Evolutionary conservation across 306 rosid genomes (phyloP).

Genomic region (Carpinus fangiana): DNA sequence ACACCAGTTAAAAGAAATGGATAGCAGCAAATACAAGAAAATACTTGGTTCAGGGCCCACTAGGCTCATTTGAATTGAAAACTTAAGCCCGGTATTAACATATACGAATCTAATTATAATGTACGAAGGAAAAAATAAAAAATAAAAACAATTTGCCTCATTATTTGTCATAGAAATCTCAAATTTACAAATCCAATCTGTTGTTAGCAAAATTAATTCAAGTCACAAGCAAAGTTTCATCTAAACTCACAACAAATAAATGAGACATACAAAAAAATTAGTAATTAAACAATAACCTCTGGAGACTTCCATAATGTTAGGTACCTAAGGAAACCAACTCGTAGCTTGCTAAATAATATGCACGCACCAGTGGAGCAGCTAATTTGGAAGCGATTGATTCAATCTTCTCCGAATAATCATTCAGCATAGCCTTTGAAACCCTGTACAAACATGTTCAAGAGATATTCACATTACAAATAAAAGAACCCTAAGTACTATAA

Average conservation of each 20-base stretch:
- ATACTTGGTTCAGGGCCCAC: neutral
- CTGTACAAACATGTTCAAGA: slow-evolving; percentile 40
- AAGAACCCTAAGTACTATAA: slow-evolving; percentile 5
- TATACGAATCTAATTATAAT: neutral
- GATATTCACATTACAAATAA: slow-evolving; percentile 19
- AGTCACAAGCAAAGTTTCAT: neutral
- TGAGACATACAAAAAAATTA: neutral
- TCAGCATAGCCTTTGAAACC: slow-evolving; percentile 71
- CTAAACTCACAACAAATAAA: neutral
- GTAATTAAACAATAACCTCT: neutral
- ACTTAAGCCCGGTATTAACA: neutral
- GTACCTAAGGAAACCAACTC: slow-evolving; percentile 12
- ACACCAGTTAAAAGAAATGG: neutral
- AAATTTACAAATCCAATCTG: slow-evolving; percentile 8
- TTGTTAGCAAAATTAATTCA: neutral
- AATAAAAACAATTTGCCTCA: slow-evolving; percentile 1
- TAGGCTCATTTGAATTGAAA: neutral
- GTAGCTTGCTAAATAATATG: slow-evolving; percentile 10
- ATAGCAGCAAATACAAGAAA: neutral
- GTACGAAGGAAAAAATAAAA: slow-evolving; percentile 2
- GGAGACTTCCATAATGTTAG: slow-evolving; percentile 15
- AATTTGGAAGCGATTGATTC: slow-evolving; percentile 78
- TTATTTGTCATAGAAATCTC: slow-evolving; percentile 6
- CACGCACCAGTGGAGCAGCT: slow-evolving; percentile 47
- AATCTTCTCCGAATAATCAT: slow-evolving; percentile 79